phyloP scores from a whole-genome alignment of 805 yeast species.

The Kluyveromyces aestuarii region DNA sequence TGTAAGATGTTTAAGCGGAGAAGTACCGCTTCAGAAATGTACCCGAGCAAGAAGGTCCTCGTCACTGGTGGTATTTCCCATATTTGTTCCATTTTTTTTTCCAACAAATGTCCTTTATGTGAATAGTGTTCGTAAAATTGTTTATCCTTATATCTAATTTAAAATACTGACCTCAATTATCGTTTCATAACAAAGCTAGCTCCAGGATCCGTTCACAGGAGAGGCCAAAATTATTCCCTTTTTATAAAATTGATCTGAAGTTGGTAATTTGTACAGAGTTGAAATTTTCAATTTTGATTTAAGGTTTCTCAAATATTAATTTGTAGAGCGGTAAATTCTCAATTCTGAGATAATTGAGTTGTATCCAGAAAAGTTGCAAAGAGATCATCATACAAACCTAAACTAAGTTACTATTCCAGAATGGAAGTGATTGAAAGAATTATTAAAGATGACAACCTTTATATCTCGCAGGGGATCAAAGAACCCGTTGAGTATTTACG shows the following conservation, averaged over 20 bases:
- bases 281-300: too few species aligned
- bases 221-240: background rate
- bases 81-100: background rate
- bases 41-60: conserved; percentile 8
- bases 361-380: too few species aligned
- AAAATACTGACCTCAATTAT: background rate
- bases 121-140: background rate
- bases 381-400: too few species aligned
- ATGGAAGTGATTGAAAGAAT: background rate
- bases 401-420: background rate
- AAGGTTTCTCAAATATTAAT: background rate
- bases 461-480: background rate
- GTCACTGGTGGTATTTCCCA: conserved; percentile 33
- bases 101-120: background rate
- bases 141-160: background rate
- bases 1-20: conserved; percentile 18
- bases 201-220: background rate
- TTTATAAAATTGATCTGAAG: background rate
- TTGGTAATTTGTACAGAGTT: too few species aligned
- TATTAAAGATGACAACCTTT: background rate
- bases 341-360: too few species aligned
- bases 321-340: too few species aligned
- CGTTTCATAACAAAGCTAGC: background rate
- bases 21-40: background rate
- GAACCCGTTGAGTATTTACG: conserved; percentile 44